Base-by-base conservation (phyloP, 441 rosid genomes). In the Gossypium schwendimanii region DNA sequence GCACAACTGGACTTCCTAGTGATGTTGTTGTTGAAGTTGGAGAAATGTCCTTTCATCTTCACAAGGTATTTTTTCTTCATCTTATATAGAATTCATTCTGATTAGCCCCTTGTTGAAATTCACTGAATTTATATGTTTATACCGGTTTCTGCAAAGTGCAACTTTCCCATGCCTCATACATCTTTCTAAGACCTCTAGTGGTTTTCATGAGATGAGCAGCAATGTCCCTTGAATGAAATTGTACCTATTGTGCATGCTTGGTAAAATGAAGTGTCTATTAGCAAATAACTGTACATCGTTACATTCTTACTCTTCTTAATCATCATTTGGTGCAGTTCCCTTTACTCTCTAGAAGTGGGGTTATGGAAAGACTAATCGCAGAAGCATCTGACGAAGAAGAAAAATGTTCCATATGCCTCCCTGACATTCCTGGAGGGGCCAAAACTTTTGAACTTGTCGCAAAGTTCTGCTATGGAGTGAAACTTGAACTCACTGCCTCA, bases 41-140 rank as follows among this genome's bases (percentile, higher is more conserved):
- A 49, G 96, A 90, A 59, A 92, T 93, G 94, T 90, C 98, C 65
- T 95, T 93, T 75, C 99, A 95, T 84, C 97, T 93, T 75, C 99
- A 95, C 88, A 95, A 91, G 99, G 99, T 95, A 76, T 53, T 74
- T 75, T 72, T 49, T 64, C 54, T 8, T 70, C 41, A 1, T 15
- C 47, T 21, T 71, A 36, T 64, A 14, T 5, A 17, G 15, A 6
- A 54, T 23, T 65, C 52, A 45, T 24, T 24, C 28, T 60, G 44
- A 70, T 60, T 45, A 53, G 33, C 3, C 59, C 59, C 41, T 45
- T 45, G 10, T 47, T 41, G 69, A 28, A 50, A 50, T 68, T 68
- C 2, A 8, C 21, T 47, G 70, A 65, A 65, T 23, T 23, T 14
- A 4, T 49, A 8, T 15, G 71, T 8, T 65, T 49, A 23, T 45